Evolutionary conservation across 306 rosid species (phyloP).

Genomic region (Vicia villosa): DNA sequence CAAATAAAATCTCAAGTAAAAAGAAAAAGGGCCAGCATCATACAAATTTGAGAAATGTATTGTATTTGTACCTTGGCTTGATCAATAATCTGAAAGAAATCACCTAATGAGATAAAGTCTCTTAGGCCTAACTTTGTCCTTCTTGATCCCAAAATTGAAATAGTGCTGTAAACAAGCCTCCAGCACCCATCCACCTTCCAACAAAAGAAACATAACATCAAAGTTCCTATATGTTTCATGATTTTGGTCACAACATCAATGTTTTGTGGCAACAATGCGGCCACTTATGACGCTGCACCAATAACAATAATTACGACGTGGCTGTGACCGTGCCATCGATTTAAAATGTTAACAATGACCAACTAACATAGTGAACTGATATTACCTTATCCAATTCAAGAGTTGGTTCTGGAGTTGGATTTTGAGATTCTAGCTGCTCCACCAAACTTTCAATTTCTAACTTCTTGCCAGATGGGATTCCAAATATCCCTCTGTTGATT

Average conservation of each 20-base stretch:
- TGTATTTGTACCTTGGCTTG: constrained; percentile 59
- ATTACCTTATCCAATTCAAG: constrained; percentile 64
- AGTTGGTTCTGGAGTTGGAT: constrained; percentile 77
- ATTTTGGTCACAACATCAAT: neutral
- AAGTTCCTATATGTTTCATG: neutral
- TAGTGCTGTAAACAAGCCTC: constrained; percentile 82
- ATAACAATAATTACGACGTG: neutral
- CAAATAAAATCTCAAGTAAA: too few relatives aligned
- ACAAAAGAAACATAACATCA: constrained; percentile 6
- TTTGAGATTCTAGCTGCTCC: constrained; percentile 66
- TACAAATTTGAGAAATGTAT: neutral
- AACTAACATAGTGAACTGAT: neutral
- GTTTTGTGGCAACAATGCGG: neutral
- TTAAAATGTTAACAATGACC: constrained; percentile 5
- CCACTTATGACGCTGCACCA: neutral
- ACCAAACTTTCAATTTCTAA: constrained; percentile 68
- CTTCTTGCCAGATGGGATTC: constrained; percentile 72
- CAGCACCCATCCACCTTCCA: constrained; percentile 71
- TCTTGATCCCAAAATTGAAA: constrained; percentile 79
- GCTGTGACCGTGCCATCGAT: neutral
- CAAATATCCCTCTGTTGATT: constrained; percentile 79
- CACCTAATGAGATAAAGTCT: constrained; percentile 83
- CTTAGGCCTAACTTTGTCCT: constrained; percentile 85
- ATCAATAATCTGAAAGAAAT: constrained; percentile 70
- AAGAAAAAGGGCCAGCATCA: too few relatives aligned